These are phyloP conservation scores for Udeniomyces megalosporus DNA, from an alignment of 768 basidiomycete species.

Conservation along the genomic window DNA sequence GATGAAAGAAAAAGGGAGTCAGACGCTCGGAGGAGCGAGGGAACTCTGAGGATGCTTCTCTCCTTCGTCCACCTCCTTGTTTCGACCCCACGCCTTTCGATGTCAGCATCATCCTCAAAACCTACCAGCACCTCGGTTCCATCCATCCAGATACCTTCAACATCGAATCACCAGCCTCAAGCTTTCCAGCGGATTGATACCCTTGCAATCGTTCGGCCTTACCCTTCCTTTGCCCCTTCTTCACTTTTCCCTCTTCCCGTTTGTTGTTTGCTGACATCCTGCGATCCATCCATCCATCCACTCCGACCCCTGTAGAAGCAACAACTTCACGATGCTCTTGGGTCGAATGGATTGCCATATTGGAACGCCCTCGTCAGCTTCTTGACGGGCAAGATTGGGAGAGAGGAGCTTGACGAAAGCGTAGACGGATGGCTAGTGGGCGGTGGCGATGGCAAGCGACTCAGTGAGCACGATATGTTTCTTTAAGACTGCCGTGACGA, in stretches of 20 bases:
- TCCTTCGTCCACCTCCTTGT: too few relatives aligned
- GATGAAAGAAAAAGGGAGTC: too few relatives aligned
- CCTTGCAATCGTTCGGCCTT: constrained; percentile 3
- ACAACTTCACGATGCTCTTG: constrained; percentile 12
- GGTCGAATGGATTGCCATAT: constrained; percentile 13
- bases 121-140: too few relatives aligned
- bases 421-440: neutral
- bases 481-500: too few relatives aligned
- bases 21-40: too few relatives aligned
- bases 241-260: neutral
- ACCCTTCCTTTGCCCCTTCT: neutral
- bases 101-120: too few relatives aligned
- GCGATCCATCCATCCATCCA: neutral
- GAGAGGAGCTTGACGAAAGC: constrained; percentile 13
- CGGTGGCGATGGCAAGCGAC: neutral
- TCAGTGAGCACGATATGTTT: constrained; percentile 10
- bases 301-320: constrained; percentile 6
- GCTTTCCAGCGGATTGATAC: constrained; percentile 11
- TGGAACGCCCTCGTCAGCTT: constrained; percentile 9
- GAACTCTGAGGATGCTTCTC: too few relatives aligned
- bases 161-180: neutral
- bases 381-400: constrained; percentile 9
- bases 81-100: too few relatives aligned
- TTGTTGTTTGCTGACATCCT: neutral
- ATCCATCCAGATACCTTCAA: neutral